A percentile compares a stretch with the other conserved stretches of the same genome.
Conservation (phyloP, 1,284 basidiomycete species). For the Cryptococcus depauperatus region DNA sequence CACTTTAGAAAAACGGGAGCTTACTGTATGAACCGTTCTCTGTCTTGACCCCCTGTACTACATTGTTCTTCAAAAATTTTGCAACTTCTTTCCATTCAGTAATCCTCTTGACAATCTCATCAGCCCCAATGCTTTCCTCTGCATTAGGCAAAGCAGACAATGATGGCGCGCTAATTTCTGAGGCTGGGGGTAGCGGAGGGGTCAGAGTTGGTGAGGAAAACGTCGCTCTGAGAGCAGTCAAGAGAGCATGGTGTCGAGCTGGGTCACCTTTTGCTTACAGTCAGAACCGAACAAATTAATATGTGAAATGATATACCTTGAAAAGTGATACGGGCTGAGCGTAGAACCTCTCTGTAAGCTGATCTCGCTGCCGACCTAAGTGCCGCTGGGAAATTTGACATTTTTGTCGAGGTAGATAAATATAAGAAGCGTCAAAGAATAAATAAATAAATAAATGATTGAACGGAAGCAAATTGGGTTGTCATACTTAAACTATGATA, state of each 20-base stretch:
- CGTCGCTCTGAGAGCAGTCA: slow-evolving; percentile 29
- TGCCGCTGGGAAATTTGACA: slow-evolving; percentile 27
- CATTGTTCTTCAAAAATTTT: slow-evolving; percentile 36
- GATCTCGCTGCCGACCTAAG: slow-evolving; percentile 33
- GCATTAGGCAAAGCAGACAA: slow-evolving; percentile 3
- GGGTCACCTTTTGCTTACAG: slow-evolving; percentile 40
- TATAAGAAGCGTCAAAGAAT: neutral
- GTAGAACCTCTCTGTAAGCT: slow-evolving; percentile 38
- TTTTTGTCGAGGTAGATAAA: neutral
- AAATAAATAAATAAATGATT: neutral
- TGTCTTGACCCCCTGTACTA: slow-evolving; percentile 40
- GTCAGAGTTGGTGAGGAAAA: slow-evolving; percentile 38
- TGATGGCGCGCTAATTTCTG: slow-evolving; percentile 10
- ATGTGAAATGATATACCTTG: slow-evolving; percentile 20
- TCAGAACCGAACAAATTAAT: neutral
- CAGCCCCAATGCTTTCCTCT: slow-evolving; percentile 15
- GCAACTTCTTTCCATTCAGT: slow-evolving; percentile 43
- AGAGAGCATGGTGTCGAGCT: slow-evolving; percentile 25
- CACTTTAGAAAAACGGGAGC: slow-evolving; percentile 9
- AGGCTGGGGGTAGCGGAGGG: no score
- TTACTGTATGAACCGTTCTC: slow-evolving; percentile 32
- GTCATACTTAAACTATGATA: neutral
- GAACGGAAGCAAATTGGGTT: neutral
- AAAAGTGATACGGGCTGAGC: slow-evolving; percentile 40
- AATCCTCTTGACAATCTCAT: slow-evolving; percentile 35